Conservation (phyloP, 257 asterid species). For the Lycium barbarum region DNA sequence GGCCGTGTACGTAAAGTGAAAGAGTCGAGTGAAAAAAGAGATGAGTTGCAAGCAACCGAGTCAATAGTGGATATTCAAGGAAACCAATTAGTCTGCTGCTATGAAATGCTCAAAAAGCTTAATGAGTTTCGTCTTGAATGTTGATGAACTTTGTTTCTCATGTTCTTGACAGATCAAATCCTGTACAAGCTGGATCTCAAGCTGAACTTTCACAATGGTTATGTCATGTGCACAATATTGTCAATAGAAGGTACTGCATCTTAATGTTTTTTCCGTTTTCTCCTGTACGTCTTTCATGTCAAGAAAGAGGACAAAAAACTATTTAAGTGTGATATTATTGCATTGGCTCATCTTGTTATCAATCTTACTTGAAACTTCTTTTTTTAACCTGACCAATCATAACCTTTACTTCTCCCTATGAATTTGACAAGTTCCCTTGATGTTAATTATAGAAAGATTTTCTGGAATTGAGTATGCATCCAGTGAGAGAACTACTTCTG, state of each 20-base stretch:
- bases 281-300: not conserved
- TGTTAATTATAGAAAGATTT: not conserved
- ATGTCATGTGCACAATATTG: conserved; percentile 88
- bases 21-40: not conserved
- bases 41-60: not conserved
- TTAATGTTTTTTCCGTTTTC: not conserved
- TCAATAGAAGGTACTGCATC: conserved; percentile 75
- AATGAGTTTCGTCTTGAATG: not conserved
- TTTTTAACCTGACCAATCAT: not conserved
- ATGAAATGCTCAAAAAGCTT: not conserved
- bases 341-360: not conserved
- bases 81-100: not conserved
- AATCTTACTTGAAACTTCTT: not conserved
- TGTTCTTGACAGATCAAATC: conserved; percentile 62
- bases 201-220: conserved; percentile 85
- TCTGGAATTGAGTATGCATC: not conserved
- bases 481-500: not conserved
- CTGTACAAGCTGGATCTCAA: conserved; percentile 84
- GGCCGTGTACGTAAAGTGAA: not conserved
- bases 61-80: not conserved
- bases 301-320: not conserved
- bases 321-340: not conserved
- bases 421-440: not conserved
- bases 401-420: not conserved
- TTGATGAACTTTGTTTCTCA: conserved; percentile 20